A percentile compares a stretch with the other conserved stretches of the same genome.
Conservation (phyloP, 2,329 filamentous ascomycete species). For the Ascochyta viciae-villosae region DNA sequence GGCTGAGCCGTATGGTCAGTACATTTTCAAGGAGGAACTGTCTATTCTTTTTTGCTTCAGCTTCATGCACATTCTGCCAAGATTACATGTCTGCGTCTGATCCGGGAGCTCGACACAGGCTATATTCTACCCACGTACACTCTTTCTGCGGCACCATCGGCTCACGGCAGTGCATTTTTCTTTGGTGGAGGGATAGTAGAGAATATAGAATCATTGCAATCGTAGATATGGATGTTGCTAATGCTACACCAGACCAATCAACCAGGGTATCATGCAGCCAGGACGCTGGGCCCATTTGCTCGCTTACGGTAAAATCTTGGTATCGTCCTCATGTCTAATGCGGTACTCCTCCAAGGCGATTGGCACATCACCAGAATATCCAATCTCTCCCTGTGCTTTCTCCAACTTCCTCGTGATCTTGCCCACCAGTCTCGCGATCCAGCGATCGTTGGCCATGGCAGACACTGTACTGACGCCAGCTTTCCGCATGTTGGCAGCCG, state of each 20-base stretch:
- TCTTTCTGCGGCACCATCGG: too few species aligned
- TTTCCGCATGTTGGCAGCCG: slow-evolving; percentile 58
- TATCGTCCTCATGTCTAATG: slow-evolving; percentile 38
- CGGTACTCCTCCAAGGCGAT: slow-evolving; percentile 52
- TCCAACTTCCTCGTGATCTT: slow-evolving; percentile 59
- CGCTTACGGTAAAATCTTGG: slow-evolving; percentile 46
- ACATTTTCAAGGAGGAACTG: too few species aligned
- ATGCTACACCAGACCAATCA: slow-evolving; percentile 2
- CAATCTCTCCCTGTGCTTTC: slow-evolving; percentile 58
- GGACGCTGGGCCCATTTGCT: background rate
- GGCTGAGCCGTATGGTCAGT: too few species aligned
- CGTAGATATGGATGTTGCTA: background rate
- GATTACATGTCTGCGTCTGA: too few species aligned
- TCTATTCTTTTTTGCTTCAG: too few species aligned
- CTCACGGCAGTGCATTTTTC: too few species aligned
- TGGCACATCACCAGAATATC: slow-evolving; percentile 58
- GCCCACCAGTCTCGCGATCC: slow-evolving; percentile 62
- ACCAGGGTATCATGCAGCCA: slow-evolving; percentile 22
- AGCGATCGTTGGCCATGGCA: slow-evolving; percentile 60
- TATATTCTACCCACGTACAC: too few species aligned
- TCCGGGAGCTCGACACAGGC: too few species aligned
- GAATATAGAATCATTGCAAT: background rate
- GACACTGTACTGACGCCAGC: slow-evolving; percentile 50
- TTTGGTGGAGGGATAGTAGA: background rate
- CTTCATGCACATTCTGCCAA: too few species aligned